These are phyloP conservation scores for Pseudogymnoascus sp. DNA, from an alignment of 2,329 filamentous ascomycete species.

Conservation along the genomic window DNA sequence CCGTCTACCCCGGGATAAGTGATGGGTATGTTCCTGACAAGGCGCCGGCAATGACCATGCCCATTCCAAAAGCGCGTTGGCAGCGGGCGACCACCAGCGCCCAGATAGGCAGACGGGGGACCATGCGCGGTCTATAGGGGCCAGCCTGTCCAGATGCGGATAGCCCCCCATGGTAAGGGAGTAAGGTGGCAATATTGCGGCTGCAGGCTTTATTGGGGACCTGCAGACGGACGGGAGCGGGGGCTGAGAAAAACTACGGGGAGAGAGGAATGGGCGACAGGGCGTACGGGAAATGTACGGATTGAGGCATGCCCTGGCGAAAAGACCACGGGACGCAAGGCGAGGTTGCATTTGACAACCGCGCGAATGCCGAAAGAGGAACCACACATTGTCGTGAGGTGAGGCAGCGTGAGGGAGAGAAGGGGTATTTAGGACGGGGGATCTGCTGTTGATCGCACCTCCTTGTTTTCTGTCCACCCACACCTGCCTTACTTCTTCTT, in stretches of 20 bases:
- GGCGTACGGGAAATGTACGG: not conserved
- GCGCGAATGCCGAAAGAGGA: not conserved
- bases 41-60: not conserved
- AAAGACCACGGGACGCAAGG: not conserved
- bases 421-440: constrained; percentile 1
- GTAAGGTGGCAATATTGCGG: not conserved
- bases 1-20: not conserved
- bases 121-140: not conserved
- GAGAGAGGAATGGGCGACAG: not conserved
- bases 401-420: not conserved
- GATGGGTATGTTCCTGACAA: not conserved
- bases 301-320: not conserved
- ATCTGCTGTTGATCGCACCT: constrained; percentile 1
- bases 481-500: not conserved
- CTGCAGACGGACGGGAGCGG: not conserved
- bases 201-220: constrained; percentile 2
- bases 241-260: not conserved
- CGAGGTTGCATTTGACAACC: not conserved
- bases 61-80: not conserved
- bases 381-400: not conserved
- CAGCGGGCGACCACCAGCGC: not conserved
- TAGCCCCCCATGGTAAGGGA: not conserved
- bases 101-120: not conserved
- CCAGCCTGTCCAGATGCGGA: not conserved
- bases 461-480: not conserved